Conservation (phyloP, 768 basidiomycete species). For the Infundibulicybe gibba region DNA sequence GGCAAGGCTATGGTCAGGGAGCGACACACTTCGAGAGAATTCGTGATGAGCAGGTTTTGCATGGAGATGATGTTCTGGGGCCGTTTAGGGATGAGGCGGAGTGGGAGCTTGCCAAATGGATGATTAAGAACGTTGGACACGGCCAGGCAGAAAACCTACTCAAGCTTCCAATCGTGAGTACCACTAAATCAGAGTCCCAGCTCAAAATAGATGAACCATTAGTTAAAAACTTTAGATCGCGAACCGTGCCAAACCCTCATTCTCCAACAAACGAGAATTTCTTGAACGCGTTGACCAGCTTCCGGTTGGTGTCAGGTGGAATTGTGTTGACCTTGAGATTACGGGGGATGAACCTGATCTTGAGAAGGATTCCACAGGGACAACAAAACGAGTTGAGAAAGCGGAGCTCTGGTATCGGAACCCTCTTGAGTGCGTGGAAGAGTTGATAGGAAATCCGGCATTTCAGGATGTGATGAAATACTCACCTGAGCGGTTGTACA, state of each 20-base stretch:
- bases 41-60: not conserved
- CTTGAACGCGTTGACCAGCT: not conserved
- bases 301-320: not conserved
- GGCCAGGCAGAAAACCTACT: slow-evolving; percentile 22
- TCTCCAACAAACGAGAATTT: not conserved
- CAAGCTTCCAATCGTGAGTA: slow-evolving; percentile 16
- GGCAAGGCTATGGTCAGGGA: not conserved
- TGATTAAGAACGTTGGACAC: slow-evolving; percentile 19
- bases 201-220: not conserved
- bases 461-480: slow-evolving; percentile 19
- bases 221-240: too few species aligned
- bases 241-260: not conserved
- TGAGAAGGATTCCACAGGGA: not conserved
- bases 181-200: not conserved
- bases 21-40: not conserved
- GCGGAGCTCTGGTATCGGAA: slow-evolving; percentile 16
- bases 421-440: slow-evolving; percentile 11
- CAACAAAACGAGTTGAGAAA: slow-evolving; percentile 2
- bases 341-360: not conserved
- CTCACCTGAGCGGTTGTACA: slow-evolving; percentile 15
- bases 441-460: slow-evolving; percentile 15
- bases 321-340: slow-evolving; percentile 1
- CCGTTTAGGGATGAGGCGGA: slow-evolving; percentile 23
- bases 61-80: slow-evolving; percentile 1
- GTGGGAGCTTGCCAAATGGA: slow-evolving; percentile 24